phyloP scores from a whole-genome alignment of 371 early-diverging fungal genomes.

The Rhizomucor pusillus region DNA sequence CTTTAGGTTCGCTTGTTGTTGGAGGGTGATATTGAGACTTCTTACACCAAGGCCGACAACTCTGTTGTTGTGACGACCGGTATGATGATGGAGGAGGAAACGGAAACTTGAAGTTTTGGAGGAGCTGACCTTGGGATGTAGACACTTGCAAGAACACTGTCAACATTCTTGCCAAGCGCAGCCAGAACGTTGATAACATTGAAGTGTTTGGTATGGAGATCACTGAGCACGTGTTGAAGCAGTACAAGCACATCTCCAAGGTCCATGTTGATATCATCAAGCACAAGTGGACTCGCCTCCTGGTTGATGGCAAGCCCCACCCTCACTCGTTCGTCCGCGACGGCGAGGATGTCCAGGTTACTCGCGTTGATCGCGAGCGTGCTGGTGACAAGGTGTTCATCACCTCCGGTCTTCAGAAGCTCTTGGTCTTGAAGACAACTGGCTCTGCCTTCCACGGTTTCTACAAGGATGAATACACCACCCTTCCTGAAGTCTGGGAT shows the following conservation, averaged over 20 bases:
- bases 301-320: conserved; percentile 67
- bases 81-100: conserved; percentile 14
- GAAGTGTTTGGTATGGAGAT: conserved; percentile 76
- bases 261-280: conserved; percentile 74
- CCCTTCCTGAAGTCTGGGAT: conserved; percentile 73
- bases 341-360: conserved; percentile 71
- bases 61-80: conserved; percentile 50
- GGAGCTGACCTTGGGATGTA: conserved; percentile 2
- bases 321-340: conserved; percentile 80
- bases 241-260: conserved; percentile 67
- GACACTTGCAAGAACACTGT: conserved; percentile 85
- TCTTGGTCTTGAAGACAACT: conserved; percentile 76
- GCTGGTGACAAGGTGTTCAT: conserved; percentile 48
- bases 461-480: conserved; percentile 75
- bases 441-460: conserved; percentile 82
- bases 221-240: conserved; percentile 68
- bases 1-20: conserved; percentile 62
- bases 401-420: conserved; percentile 62
- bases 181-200: conserved; percentile 66
- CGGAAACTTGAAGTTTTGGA: neutral
- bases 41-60: conserved; percentile 85
- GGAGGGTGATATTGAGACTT: conserved; percentile 73
- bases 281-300: conserved; percentile 77
- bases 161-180: conserved; percentile 75
- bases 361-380: conserved; percentile 57